phyloP scores from a whole-genome alignment of 1,284 basidiomycete genomes.

The Apiotrichum sp. region DNA sequence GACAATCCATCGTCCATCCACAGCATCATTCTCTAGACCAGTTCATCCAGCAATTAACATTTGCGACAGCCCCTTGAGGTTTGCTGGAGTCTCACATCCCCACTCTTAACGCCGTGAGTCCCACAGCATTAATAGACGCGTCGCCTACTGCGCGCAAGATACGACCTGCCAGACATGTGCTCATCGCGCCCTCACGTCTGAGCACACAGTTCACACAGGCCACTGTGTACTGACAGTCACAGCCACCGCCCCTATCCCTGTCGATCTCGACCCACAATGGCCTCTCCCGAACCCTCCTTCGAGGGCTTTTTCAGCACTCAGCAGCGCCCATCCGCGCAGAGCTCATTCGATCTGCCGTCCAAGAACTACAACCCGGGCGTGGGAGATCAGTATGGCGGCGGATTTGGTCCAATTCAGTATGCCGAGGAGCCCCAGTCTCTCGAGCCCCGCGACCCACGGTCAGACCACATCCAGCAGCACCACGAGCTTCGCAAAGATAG shows the following conservation, averaged over 20 bases:
- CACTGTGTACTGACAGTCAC: no score
- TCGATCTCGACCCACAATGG: slow-evolving; percentile 15
- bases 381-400: slow-evolving; percentile 5
- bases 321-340: slow-evolving; percentile 12
- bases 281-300: slow-evolving; percentile 24
- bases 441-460: background rate
- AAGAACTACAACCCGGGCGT: slow-evolving; percentile 2
- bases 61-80: no score
- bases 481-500: slow-evolving; percentile 30
- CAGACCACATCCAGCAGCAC: background rate
- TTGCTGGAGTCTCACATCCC: no score
- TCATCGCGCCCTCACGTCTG: no score
- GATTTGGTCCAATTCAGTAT: slow-evolving; percentile 4
- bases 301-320: slow-evolving; percentile 24
- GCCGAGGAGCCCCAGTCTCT: slow-evolving; percentile 27
- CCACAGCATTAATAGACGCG: no score
- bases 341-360: slow-evolving; percentile 14
- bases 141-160: no score
- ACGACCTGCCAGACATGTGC: no score
- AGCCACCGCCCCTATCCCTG: background rate
- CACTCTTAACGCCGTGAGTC: no score
- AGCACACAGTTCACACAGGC: no score
- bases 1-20: no score
- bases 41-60: no score
- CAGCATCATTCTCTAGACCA: no score